Base-by-base conservation (phyloP, 495 filamentous ascomycete species). In the Aspergillus cristatus region DNA sequence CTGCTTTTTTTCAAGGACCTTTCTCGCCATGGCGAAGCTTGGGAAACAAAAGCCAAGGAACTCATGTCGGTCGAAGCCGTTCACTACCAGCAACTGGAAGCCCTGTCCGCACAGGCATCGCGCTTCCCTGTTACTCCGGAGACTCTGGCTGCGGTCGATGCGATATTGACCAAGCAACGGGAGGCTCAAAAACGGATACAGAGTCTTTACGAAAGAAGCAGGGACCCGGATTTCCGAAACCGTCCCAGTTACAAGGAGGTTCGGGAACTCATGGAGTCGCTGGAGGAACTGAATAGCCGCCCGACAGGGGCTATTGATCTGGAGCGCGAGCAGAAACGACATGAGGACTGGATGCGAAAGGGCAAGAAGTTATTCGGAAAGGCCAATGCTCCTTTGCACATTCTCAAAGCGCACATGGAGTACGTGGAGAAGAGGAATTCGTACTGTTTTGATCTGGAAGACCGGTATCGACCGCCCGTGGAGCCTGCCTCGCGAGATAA, bases 291-390 rank as follows among this genome's bases (percentile, higher is more conserved):
- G 8, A 90, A 91, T 43, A 93, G 87, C 51, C 94, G 95, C 51
- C 91, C 91, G 0, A 72, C 70, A 18, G 91, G 91, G 3, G 93
- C 90, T 0, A 70, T 93, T 32, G 91, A 99, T 55, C 71, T 99
- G 15, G 91, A 99, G 53, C 86, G 86, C 47, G 86, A 96, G 54
- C 85, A 94, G 56, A 94, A 89, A 54, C 80, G 86, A 10, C 91
- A 99, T 47, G 91, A 97, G 50, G 93, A 99, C 55, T 99, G 91
- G 91, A 99, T 99, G 91, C 70, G 91, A 29, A 85, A 88, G 48
- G 91, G 91, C 18, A 99, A 99, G 64, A 97, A 97, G 62, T 65
- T 99, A 0, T 99, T 99, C 48, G 93, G 93, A 26, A 99, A 99
- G 61, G 89, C 93, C 2, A 99, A 99, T 56, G 91, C 91, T 3